phyloP scores from a whole-genome alignment of 1,284 basidiomycete species.

The Ceratobasidium papillatum region DNA sequence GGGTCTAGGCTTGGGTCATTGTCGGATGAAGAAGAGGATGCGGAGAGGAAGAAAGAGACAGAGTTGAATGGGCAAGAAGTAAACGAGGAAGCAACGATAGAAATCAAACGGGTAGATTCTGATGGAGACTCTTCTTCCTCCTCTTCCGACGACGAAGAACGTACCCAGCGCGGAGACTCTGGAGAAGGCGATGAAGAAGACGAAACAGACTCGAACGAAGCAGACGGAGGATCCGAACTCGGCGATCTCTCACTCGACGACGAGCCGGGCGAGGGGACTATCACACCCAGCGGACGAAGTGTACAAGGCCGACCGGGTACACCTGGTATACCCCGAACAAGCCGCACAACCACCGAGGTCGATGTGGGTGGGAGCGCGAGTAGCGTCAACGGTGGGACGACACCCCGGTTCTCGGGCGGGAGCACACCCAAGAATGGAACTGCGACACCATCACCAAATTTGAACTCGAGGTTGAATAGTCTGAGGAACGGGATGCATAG shows the following conservation, averaged over 20 bases:
- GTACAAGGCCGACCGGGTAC: slow-evolving; percentile 6
- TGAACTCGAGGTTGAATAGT: slow-evolving; percentile 2
- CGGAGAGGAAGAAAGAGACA: neutral
- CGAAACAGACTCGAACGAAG: slow-evolving; percentile 37
- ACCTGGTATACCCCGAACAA: neutral
- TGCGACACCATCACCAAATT: neutral
- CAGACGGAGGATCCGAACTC: slow-evolving; percentile 17
- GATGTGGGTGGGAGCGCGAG: neutral
- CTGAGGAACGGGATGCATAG: slow-evolving; percentile 15
- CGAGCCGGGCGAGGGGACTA: neutral
- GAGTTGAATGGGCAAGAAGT: neutral
- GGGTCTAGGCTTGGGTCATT: neutral
- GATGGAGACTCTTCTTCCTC: neutral
- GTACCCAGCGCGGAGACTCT: neutral
- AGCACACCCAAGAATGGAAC: slow-evolving; percentile 5
- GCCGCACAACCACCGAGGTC: neutral
- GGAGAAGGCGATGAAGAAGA: slow-evolving; percentile 12
- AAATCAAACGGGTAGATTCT: neutral
- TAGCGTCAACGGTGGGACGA: slow-evolving; percentile 12
- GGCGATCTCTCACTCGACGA: slow-evolving; percentile 1
- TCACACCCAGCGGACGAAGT: neutral
- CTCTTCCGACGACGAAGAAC: slow-evolving; percentile 3
- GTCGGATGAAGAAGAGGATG: neutral
- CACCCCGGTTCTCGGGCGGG: neutral
- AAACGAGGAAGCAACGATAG: neutral